Evolutionary conservation across 345 rosid species (phyloP), one percentile per base, ranked within the genome.

Genomic region (Ailanthus altissimus): DNA sequence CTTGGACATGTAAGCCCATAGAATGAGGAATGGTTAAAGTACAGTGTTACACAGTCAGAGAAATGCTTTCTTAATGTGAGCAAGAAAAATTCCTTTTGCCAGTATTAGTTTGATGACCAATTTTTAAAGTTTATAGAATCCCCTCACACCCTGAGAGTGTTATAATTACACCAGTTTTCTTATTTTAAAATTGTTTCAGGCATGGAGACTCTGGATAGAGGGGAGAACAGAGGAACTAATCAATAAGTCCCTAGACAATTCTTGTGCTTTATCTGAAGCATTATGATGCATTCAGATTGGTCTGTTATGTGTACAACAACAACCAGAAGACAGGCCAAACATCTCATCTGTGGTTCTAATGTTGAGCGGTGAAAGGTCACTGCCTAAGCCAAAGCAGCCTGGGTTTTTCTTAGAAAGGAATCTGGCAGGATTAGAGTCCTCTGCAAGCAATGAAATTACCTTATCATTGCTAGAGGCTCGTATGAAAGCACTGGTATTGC

Each of bases 331-430:
- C 71, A 70, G 82, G 73, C 84, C 86, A 13, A 75, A 45, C 53
- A 78, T 80, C 80, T 78, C 78, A n/a, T 64, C 63, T 8, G 82
- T 75, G 7, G 86, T 75, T 46, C 70, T 81, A 49, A 81, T 83
- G 80, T 72, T 83, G 79, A 67, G 70, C 21, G 74, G 84, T 32
- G 84, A 78, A 26, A 58, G 53, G 6, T 12, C 78, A 11, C 56
- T 81, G 73, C 80, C 84, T 73, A 43, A 12, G 0, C 86, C 84
- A 5, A 68, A 78, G 53, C 80, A 81, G 59, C 80, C 84, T 15
- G 81, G 80, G 9, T 83, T 80, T 79, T 80, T 77, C 77, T 69
- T 68, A 28, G 79, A 77, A 70, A 80, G 83, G 20, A 77, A 80
- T 70, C 60, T 77, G 23, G 50, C 73, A 5, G 65, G 57, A 57